Evolutionary conservation across 108 stramenopile species (phyloP).

Genomic region (Nannochloropsis oceanica): DNA sequence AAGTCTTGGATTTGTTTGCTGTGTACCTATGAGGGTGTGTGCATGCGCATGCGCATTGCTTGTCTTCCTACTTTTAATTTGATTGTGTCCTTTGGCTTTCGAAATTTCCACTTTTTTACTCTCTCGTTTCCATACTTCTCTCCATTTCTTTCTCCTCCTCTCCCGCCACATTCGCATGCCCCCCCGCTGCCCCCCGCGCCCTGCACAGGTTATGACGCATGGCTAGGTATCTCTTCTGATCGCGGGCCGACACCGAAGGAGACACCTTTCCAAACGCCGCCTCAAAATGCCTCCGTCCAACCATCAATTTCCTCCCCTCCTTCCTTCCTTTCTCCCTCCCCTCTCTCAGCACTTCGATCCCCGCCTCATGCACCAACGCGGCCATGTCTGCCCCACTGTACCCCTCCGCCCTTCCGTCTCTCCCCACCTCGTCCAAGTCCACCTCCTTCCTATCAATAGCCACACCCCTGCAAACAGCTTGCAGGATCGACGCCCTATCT

Average conservation of each 20-base stretch:
- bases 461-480: slow-evolving; percentile 7
- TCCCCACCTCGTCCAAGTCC: slow-evolving; percentile 31
- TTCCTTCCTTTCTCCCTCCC: background rate
- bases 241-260: slow-evolving; percentile 10
- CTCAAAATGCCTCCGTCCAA: slow-evolving; percentile 6
- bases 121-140: background rate
- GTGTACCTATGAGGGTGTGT: no score
- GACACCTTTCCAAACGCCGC: slow-evolving; percentile 9
- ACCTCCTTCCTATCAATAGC: slow-evolving; percentile 3
- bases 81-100: background rate
- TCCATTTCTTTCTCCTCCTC: background rate
- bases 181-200: slow-evolving; percentile 4
- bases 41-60: no score
- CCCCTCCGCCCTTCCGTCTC: slow-evolving; percentile 25
- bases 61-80: no score
- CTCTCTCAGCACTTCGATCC: slow-evolving; percentile 37
- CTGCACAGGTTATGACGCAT: slow-evolving; percentile 13
- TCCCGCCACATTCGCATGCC: no score
- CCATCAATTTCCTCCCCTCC: background rate
- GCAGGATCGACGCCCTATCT: slow-evolving; percentile 40
- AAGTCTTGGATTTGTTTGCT: no score
- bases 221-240: slow-evolving; percentile 4
- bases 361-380: slow-evolving; percentile 43
- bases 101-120: background rate
- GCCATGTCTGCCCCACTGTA: slow-evolving; percentile 47